Evolutionary conservation across 202 grass and related monocot species (phyloP).

Genomic region (Carex arenaria): DNA sequence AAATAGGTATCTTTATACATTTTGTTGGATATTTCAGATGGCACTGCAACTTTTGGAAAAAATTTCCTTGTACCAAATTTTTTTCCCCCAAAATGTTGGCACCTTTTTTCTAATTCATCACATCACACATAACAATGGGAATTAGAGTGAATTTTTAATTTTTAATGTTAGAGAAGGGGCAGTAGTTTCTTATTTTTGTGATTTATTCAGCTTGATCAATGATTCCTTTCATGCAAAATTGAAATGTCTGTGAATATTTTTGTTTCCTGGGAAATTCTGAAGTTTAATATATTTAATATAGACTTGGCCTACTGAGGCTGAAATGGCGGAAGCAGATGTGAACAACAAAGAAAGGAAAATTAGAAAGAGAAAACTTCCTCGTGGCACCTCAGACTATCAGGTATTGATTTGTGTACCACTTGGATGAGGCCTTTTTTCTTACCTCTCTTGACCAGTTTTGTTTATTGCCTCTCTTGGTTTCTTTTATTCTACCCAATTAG

Average conservation of each 20-base stretch:
- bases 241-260: not conserved
- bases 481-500: not conserved
- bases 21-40: not conserved
- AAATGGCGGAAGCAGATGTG: constrained; percentile 63
- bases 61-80: not conserved
- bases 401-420: constrained; percentile 33
- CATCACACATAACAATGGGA: not conserved
- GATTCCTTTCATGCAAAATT: constrained; percentile 17
- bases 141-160: not conserved
- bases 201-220: constrained; percentile 6
- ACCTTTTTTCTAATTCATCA: not conserved
- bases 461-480: not conserved
- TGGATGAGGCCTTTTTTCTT: not conserved
- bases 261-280: constrained; percentile 15
- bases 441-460: not conserved
- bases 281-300: constrained; percentile 40
- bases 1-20: not conserved
- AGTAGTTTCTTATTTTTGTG: not conserved
- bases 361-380: constrained; percentile 73
- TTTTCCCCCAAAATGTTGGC: not conserved
- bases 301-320: constrained; percentile 95
- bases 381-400: constrained; percentile 92
- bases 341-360: constrained; percentile 64
- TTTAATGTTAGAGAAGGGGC: not conserved
- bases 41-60: not conserved